These are phyloP conservation scores for Carnegiea gigantea DNA, from an alignment of 179 eudicot species.

Conservation along the genomic window DNA sequence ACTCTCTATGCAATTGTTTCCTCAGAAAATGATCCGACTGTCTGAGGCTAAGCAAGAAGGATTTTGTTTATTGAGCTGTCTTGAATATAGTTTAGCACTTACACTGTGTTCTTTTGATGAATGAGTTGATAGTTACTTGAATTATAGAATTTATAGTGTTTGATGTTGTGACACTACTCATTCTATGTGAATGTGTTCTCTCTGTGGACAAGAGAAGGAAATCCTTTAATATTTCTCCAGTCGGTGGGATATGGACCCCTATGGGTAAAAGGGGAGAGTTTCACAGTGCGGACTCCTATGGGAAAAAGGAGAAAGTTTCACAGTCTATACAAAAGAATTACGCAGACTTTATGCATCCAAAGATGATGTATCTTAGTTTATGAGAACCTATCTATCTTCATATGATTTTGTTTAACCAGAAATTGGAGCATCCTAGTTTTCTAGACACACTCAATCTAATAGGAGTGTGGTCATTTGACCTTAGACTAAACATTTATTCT, in stretches of 20 bases:
- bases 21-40: background rate
- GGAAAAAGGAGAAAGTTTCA: background rate
- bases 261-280: too few species aligned
- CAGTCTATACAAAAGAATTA: background rate
- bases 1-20: slow-evolving; percentile 1
- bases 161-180: too few species aligned
- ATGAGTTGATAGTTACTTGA: background rate
- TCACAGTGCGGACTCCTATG: too few species aligned
- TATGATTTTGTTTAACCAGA: background rate
- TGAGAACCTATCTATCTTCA: background rate
- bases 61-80: too few species aligned
- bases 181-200: too few species aligned
- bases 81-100: too few species aligned
- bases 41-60: too few species aligned
- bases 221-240: too few species aligned
- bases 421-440: background rate
- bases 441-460: background rate
- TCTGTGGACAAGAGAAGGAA: too few species aligned
- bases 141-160: too few species aligned
- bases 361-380: background rate
- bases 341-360: background rate
- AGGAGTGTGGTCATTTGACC: background rate
- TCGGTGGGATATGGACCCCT: too few species aligned
- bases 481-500: background rate
- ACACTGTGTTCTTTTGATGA: background rate